Evolutionary conservation across 2,329 filamentous ascomycete genomes (phyloP).

Genomic region (Colletotrichum australisinense): DNA sequence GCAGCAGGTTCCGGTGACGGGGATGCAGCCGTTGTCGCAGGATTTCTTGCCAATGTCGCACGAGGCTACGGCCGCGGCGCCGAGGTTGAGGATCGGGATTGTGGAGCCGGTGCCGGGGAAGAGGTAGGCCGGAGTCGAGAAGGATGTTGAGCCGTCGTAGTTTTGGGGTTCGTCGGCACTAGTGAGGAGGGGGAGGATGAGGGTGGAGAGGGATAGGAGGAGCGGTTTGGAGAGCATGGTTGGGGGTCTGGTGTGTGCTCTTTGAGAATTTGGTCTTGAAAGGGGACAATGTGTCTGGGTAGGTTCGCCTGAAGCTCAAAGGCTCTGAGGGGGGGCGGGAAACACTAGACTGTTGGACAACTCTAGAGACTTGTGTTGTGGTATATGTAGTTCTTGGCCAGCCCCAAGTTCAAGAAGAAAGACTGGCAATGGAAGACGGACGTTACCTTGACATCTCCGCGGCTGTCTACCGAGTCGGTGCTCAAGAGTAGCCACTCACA

Average conservation of each 20-base stretch:
- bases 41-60: constrained; percentile 39
- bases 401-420: too few species aligned
- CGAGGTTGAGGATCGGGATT: constrained; percentile 35
- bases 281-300: too few species aligned
- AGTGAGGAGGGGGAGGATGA: not conserved
- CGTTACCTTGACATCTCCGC: too few species aligned
- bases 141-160: not conserved
- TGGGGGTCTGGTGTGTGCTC: too few species aligned
- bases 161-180: not conserved
- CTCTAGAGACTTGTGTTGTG: too few species aligned
- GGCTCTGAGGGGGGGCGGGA: not conserved
- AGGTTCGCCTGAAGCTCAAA: not conserved
- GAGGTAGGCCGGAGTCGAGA: constrained; percentile 16
- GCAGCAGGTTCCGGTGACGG: constrained; percentile 44
- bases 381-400: not conserved
- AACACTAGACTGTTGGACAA: too few species aligned
- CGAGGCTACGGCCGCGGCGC: constrained; percentile 10
- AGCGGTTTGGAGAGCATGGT: not conserved
- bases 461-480: too few species aligned
- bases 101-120: constrained; percentile 38
- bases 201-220: not conserved
- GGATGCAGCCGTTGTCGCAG: constrained; percentile 48
- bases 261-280: not conserved
- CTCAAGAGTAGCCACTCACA: not conserved
- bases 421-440: too few species aligned